Conservation (phyloP, 805 yeast genomes). For the Kodamaea kaohsiungensis region DNA sequence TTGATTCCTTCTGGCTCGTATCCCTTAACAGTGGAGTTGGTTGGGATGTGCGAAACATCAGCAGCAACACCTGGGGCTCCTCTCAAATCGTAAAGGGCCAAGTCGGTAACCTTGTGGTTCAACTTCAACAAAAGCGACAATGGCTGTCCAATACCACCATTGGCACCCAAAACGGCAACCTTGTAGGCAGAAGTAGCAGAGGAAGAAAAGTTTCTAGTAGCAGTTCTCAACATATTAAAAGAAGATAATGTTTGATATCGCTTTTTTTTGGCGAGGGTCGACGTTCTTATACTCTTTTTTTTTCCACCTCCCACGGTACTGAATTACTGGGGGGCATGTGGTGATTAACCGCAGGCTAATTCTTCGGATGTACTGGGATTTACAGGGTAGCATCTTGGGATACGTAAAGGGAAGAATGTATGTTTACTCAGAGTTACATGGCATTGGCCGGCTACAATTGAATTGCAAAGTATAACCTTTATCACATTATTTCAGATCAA, state of each 20-base stretch:
- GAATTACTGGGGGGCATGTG: neutral
- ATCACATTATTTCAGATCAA: neutral
- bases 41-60: slow-evolving; percentile 90
- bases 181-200: slow-evolving; percentile 65
- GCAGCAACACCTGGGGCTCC: slow-evolving; percentile 98
- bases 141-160: slow-evolving; percentile 94
- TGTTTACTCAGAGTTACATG: neutral
- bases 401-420: neutral
- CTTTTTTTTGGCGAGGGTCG: slow-evolving; percentile 3
- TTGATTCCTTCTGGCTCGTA: slow-evolving; percentile 78
- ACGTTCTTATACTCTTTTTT: slow-evolving; percentile 5
- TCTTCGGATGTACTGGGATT: neutral
- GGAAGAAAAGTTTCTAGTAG: slow-evolving; percentile 67
- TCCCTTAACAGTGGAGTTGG: slow-evolving; percentile 86
- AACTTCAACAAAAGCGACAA: slow-evolving; percentile 79
- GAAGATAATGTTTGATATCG: neutral
- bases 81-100: slow-evolving; percentile 84
- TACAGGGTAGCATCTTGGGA: neutral
- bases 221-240: slow-evolving; percentile 53
- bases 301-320: neutral
- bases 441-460: neutral
- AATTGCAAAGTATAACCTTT: neutral
- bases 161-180: slow-evolving; percentile 80
- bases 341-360: neutral
- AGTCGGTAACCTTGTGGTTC: slow-evolving; percentile 83